Base-by-base conservation (phyloP, 208 protist species). In the Wallacemonas sp. region DNA sequence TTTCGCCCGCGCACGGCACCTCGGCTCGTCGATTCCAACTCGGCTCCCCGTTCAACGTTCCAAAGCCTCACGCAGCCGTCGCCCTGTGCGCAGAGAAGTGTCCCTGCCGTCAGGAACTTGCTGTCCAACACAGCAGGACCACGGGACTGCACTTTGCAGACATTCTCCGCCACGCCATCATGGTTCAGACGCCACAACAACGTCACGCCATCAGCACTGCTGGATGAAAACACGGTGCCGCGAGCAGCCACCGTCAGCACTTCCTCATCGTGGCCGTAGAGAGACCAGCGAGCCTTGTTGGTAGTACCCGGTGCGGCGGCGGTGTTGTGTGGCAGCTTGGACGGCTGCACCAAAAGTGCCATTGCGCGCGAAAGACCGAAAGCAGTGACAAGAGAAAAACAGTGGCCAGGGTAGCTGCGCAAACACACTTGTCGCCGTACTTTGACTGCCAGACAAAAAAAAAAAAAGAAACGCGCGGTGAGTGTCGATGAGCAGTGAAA, bases 41-140 rank as follows among this genome's bases (percentile, higher is more conserved):
- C 52, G 41, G 57, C 49, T 8, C 79, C 84, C 8, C 61, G 74
- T 64, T 88, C 81, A n/a, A 93, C 67, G 60, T 95, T 68, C 81
- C 83, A 93, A 21, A 95, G 44, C 1, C 63, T 73, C 14, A 88
- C 76, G 1, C 52, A 75, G 1, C 77, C 80, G 64, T 95, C 83
- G 2, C 87, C 90, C 44, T 93, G 87, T 23, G 90, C 87, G 27
- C 71, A 67, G 21, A 80, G 81, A 38, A 95, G 72, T 36, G 56
- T 57, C 5, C 49, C 64, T 19, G 61, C 56, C 23, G 29, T 55
- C n/a, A 78, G 61, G 72, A 91, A 92, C 27, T 69, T 68, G 2
- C 70, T 47, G 61, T 90, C 82, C 17, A 90, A 23, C 29, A 82
- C 76, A 8, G 80, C 83, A 23, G 86, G 83, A 21, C 90, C 86